These are phyloP conservation scores for Colletotrichum noveboracense DNA, from an alignment of 2,329 filamentous ascomycete genomes.

Conservation along the genomic window DNA sequence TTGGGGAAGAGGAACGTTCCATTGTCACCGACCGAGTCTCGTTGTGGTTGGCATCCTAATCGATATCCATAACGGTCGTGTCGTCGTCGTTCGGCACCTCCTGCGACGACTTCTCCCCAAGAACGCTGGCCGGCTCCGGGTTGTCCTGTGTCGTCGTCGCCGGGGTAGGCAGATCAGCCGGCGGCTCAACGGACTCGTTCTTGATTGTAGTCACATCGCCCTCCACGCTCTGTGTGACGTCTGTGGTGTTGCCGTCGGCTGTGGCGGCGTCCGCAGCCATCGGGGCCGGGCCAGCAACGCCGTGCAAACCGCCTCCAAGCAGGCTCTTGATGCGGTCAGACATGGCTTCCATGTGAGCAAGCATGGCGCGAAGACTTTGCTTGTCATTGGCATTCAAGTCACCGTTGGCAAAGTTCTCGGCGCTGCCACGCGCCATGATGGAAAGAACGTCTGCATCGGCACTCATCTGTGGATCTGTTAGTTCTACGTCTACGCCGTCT, in stretches of 20 bases:
- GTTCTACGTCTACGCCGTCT: constrained; percentile 3
- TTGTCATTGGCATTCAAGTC: constrained; percentile 48
- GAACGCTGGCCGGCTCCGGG: constrained; percentile 24
- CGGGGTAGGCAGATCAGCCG: constrained; percentile 19
- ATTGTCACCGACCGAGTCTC: background rate
- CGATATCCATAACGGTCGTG: constrained; percentile 44
- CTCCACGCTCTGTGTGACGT: background rate
- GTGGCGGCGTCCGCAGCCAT: background rate
- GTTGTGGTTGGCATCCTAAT: constrained; percentile 27
- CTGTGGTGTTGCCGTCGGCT: constrained; percentile 15
- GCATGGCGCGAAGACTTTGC: constrained; percentile 51
- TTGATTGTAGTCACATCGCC: background rate
- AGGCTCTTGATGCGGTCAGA: constrained; percentile 44
- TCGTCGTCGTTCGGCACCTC: constrained; percentile 30
- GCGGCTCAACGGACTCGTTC: constrained; percentile 17
- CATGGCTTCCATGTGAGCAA: constrained; percentile 52
- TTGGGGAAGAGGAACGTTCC: background rate
- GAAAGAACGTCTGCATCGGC: constrained; percentile 51
- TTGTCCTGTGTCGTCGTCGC: constrained; percentile 31
- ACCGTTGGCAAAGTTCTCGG: constrained; percentile 44
- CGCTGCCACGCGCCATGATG: constrained; percentile 54
- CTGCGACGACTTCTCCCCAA: constrained; percentile 25
- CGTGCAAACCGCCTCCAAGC: constrained; percentile 31
- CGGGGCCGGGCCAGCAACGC: background rate
- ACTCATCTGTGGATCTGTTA: constrained; percentile 39